Evolutionary conservation across 805 yeast genomes (phyloP).

Genomic region (Metschnikowia cubensis): DNA sequence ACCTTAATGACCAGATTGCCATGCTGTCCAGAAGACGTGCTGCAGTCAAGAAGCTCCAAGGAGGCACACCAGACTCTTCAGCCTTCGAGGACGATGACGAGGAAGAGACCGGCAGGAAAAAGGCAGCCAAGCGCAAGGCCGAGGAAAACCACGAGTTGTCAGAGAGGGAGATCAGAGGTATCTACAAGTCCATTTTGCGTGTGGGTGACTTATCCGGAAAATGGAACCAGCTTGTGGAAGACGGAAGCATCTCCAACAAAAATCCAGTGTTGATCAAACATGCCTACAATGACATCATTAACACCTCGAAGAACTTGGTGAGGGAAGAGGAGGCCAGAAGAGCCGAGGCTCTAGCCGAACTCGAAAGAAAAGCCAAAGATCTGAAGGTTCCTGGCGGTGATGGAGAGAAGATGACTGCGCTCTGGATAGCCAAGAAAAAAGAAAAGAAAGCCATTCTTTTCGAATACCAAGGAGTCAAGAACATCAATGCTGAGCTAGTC

Average conservation of each 20-base stretch:
- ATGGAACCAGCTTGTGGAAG: constrained; percentile 85
- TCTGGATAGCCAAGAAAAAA: constrained; percentile 62
- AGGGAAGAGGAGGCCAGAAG: constrained; percentile 65
- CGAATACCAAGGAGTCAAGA: constrained; percentile 82
- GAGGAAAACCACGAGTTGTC: constrained; percentile 51
- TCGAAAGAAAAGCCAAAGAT: constrained; percentile 58
- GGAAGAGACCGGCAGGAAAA: constrained; percentile 26
- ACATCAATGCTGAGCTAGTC: constrained; percentile 85
- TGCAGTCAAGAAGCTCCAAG: constrained; percentile 56
- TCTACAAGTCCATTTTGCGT: constrained; percentile 77
- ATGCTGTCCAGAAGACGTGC: constrained; percentile 79
- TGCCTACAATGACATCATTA: constrained; percentile 69
- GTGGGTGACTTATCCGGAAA: constrained; percentile 72
- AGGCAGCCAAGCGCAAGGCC: constrained; percentile 29
- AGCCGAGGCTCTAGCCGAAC: constrained; percentile 46
- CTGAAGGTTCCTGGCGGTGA: constrained; percentile 42
- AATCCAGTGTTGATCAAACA: constrained; percentile 73
- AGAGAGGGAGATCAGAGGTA: constrained; percentile 81
- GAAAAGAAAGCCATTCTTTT: constrained; percentile 89
- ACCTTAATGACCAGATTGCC: constrained; percentile 82
- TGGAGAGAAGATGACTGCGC: constrained; percentile 46
- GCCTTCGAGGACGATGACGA: constrained; percentile 41
- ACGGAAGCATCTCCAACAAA: constrained; percentile 83
- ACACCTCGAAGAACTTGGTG: constrained; percentile 56
- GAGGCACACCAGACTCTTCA: constrained; percentile 28